Evolutionary conservation across 1,284 basidiomycete genomes (phyloP), one percentile per base, ranked within the genome.

Genomic region (Pterulicium gracile): DNA sequence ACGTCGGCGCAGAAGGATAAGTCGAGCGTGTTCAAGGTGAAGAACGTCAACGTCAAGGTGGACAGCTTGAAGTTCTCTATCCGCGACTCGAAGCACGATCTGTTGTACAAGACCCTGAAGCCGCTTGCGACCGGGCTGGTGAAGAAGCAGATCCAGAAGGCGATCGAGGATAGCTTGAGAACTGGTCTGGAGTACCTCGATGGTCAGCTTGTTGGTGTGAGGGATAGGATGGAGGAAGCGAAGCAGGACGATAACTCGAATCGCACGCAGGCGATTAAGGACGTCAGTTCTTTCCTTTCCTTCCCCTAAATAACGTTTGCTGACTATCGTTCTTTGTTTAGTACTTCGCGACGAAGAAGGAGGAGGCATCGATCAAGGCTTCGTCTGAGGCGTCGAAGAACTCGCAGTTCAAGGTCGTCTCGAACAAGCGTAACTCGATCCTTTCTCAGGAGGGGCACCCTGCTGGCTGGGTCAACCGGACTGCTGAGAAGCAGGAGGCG

Each of bases 71-170:
- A 88, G 66, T 96, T 95, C 67, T 79, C 81, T 32, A 91, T 98
- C 58, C 80, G 91, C n/a, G 92, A 95, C 57, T 79, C 79, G 56
- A 96, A 95, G 69, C 93, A 96, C 67, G 88, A 95, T 59, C 66
- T 89, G 32, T 62, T 96, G 47, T 95, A 95, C 74, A 94, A 91
- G 70, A 84, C 83, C 0, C 56, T 90, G 27, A 73, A 72, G 36
- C 83, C 84, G 4, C 70, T 91, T 43, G 85, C 85, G 3, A 87
- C 77, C 3, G 76, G 76, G 3, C 68, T 96, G 43, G 83, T 98
- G 58, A 97, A 97, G 79, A 83, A 79, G 61, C 89, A 94, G 61
- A 81, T 98, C 55, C 72, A 85, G 65, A 88, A 84, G 62, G 94
- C 87, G 1, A 73, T 96, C 46, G 69, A 76, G 52, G 81, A 79